A percentile compares a stretch with the other conserved stretches of the same genome.
Conservation (phyloP, 768 basidiomycete species). For the Psilocybe cubensis region DNA sequence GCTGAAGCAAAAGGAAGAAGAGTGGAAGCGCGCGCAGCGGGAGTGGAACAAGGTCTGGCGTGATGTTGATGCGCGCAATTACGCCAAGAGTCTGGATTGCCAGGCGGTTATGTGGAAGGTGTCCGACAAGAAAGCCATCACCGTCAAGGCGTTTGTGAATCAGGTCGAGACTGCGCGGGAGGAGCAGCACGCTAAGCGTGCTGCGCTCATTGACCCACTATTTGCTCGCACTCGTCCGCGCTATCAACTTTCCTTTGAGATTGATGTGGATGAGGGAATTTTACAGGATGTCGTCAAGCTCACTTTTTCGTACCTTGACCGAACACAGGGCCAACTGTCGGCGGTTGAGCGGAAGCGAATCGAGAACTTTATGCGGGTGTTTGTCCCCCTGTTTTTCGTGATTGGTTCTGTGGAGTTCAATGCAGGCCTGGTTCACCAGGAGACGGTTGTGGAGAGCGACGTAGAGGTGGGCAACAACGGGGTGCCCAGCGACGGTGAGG, state of each 20-base stretch:
- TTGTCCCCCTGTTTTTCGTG: conserved; percentile 79
- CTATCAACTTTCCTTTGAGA: conserved; percentile 79
- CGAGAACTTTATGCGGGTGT: conserved; percentile 79
- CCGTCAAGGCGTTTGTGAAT: conserved; percentile 73
- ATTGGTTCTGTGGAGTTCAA: conserved; percentile 74
- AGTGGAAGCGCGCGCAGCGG: conserved; percentile 96
- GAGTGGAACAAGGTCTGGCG: conserved; percentile 99
- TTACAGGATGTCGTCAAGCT: conserved; percentile 90
- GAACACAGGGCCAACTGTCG: conserved; percentile 76
- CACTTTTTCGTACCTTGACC: conserved; percentile 88
- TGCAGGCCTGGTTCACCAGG: conserved; percentile 64
- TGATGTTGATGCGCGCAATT: conserved; percentile 94
- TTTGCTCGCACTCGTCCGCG: conserved; percentile 65
- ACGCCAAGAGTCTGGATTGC: conserved; percentile 91
- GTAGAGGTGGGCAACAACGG: conserved; percentile 33
- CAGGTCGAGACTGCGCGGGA: conserved; percentile 87
- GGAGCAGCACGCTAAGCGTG: conserved; percentile 78
- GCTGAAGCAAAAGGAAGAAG: conserved; percentile 95
- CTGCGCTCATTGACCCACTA: conserved; percentile 57
- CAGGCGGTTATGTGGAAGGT: conserved; percentile 91
- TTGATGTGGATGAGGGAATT: conserved; percentile 70
- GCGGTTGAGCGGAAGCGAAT: conserved; percentile 77
- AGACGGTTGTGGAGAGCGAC: conserved; percentile 54
- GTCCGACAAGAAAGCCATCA: conserved; percentile 84
- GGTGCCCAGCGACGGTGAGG: conserved; percentile 39